Evolutionary conservation across 306 rosid genomes (phyloP).

Genomic region (Quercus variabilis): DNA sequence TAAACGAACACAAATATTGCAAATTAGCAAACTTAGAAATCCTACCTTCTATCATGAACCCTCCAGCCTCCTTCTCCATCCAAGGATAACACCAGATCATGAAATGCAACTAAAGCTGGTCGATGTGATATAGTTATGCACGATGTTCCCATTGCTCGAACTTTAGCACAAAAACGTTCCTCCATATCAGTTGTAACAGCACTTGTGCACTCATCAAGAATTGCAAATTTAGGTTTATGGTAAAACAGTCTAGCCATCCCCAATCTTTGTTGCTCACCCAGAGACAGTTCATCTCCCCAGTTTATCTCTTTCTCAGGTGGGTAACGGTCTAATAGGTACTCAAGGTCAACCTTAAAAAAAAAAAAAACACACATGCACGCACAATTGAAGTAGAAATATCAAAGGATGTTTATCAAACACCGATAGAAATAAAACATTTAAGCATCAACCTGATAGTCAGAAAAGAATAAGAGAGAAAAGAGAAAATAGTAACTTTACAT

Average conservation of each 20-base stretch:
- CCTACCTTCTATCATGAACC: slow-evolving; percentile 76
- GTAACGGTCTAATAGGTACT: slow-evolving; percentile 88
- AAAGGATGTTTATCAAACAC: slow-evolving; percentile 22
- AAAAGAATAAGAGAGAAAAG: slow-evolving; percentile 13
- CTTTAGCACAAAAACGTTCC: slow-evolving; percentile 97
- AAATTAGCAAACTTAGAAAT: slow-evolving; percentile 15
- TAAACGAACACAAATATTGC: not conserved
- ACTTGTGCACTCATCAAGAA: slow-evolving; percentile 99
- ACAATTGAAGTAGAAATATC: slow-evolving; percentile 11
- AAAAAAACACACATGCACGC: not conserved
- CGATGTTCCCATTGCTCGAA: slow-evolving; percentile 98
- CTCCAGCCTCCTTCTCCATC: slow-evolving; percentile 99
- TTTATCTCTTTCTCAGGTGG: slow-evolving; percentile 84
- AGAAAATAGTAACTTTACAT: slow-evolving; percentile 39
- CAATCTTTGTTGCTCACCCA: slow-evolving; percentile 96
- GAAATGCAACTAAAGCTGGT: slow-evolving; percentile 97
- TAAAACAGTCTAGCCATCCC: slow-evolving; percentile 99
- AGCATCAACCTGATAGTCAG: slow-evolving; percentile 1
- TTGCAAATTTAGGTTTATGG: slow-evolving; percentile 96
- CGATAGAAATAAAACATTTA: not conserved
- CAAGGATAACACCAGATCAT: slow-evolving; percentile 89
- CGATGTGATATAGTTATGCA: slow-evolving; percentile 99
- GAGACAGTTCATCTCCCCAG: slow-evolving; percentile 97
- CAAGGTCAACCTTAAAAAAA: slow-evolving; percentile 80
- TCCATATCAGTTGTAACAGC: slow-evolving; percentile 99